phyloP scores from a whole-genome alignment of 345 rosid species.

The Salix exigua region DNA sequence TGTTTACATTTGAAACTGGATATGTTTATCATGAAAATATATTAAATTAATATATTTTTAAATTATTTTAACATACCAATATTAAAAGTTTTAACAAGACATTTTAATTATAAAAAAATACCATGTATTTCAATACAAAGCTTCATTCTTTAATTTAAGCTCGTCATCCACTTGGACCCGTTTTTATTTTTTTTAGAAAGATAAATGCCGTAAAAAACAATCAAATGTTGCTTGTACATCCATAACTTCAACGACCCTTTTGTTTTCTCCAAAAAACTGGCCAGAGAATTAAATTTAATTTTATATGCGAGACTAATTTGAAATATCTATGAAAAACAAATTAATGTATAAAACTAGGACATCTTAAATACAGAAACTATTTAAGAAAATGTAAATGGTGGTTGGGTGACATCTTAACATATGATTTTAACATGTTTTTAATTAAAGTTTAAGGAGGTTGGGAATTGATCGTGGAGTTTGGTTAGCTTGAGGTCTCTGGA shows the following conservation, averaged over 20 bases:
- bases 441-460: not conserved
- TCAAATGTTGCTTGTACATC: no score
- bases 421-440: no score
- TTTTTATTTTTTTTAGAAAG: not conserved
- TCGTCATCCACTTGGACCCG: not conserved
- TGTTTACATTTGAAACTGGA: no score
- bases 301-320: not conserved
- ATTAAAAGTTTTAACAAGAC: no score
- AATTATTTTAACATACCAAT: no score
- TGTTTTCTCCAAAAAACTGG: not conserved
- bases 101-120: no score
- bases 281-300: not conserved
- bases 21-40: no score
- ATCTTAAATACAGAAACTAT: not conserved
- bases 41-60: no score
- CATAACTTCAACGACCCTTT: not conserved
- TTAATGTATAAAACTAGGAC: not conserved
- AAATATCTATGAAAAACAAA: no score
- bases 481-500: not conserved
- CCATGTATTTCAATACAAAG: not conserved
- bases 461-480: not conserved
- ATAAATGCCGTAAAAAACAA: not conserved
- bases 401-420: not conserved
- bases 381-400: no score
- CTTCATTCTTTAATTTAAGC: no score